phyloP scores from a whole-genome alignment of 2,329 filamentous ascomycete genomes.

The Penicillium concentricum region DNA sequence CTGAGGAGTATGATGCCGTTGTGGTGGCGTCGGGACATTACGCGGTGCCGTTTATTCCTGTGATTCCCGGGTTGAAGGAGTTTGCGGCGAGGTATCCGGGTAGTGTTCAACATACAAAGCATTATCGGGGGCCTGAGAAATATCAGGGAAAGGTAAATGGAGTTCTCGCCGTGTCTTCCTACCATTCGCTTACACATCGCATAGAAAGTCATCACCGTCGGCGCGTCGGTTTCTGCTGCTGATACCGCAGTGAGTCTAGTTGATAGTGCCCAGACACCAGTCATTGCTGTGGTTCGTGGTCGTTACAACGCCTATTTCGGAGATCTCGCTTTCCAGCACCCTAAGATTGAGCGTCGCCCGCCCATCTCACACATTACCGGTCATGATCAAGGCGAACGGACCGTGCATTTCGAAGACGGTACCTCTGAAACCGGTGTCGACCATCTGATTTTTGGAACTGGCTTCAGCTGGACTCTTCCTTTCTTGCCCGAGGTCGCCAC shows the following conservation, averaged over 20 bases:
- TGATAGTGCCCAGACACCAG: slow-evolving; percentile 46
- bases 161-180: neutral
- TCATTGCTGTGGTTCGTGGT: slow-evolving; percentile 57
- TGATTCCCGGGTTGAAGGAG: slow-evolving; percentile 43
- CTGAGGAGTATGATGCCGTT: slow-evolving; percentile 61
- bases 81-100: slow-evolving; percentile 40
- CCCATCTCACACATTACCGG: slow-evolving; percentile 31
- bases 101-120: slow-evolving; percentile 43
- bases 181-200: neutral
- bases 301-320: slow-evolving; percentile 57
- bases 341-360: slow-evolving; percentile 37
- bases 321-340: slow-evolving; percentile 60
- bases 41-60: slow-evolving; percentile 54
- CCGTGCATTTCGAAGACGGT: slow-evolving; percentile 58
- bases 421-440: slow-evolving; percentile 56
- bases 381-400: slow-evolving; percentile 47
- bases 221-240: slow-evolving; percentile 63
- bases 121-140: slow-evolving; percentile 38
- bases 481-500: slow-evolving; percentile 54
- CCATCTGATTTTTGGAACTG: slow-evolving; percentile 65
- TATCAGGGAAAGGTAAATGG: slow-evolving; percentile 40
- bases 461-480: slow-evolving; percentile 63
- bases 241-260: slow-evolving; percentile 60
- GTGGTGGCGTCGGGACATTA: slow-evolving; percentile 63
- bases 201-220: slow-evolving; percentile 62